Conservation (phyloP, 192 early-diverging fungal genomes). For the Funneliformis mosseae region DNA sequence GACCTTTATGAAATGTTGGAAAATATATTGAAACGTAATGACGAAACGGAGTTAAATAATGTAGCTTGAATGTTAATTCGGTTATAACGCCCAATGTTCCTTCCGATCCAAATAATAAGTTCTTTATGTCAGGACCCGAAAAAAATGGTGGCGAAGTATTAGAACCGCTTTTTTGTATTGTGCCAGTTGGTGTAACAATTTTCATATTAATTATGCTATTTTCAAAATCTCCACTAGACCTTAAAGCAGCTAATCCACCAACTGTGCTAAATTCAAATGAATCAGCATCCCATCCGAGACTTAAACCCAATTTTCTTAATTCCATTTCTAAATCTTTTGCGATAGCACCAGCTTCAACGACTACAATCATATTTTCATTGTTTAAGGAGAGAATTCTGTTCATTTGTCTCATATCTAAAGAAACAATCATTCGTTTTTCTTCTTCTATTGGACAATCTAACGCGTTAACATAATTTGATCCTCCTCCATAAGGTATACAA, state of each 20-base stretch:
- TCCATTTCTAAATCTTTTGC: constrained; percentile 9
- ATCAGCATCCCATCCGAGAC: constrained; percentile 10
- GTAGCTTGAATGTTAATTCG: constrained; percentile 1
- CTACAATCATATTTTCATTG: constrained; percentile 17
- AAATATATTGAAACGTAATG: constrained; percentile 19
- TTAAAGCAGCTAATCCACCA: background rate
- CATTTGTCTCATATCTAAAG: constrained; percentile 25
- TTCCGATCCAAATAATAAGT: constrained; percentile 19
- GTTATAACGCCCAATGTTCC: constrained; percentile 17
- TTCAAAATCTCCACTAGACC: constrained; percentile 15
- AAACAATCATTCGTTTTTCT: background rate
- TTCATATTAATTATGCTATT: constrained; percentile 18
- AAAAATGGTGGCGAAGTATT: background rate
- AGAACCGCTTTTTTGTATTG: background rate
- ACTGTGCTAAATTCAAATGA: constrained; percentile 16
- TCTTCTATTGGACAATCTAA: constrained; percentile 15
- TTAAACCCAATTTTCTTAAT: constrained; percentile 12
- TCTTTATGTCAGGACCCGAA: background rate
- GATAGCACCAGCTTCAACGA: constrained; percentile 4
- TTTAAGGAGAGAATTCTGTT: constrained; percentile 18
- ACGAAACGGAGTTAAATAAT: background rate
- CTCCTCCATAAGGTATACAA: constrained; percentile 15
- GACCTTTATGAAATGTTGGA: background rate
- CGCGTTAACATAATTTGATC: constrained; percentile 21
- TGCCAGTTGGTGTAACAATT: constrained; percentile 11